Evolutionary conservation across 2,329 filamentous ascomycete species (phyloP), one percentile per base, ranked within the genome.

Genomic region (Aspergillus fischeri): DNA sequence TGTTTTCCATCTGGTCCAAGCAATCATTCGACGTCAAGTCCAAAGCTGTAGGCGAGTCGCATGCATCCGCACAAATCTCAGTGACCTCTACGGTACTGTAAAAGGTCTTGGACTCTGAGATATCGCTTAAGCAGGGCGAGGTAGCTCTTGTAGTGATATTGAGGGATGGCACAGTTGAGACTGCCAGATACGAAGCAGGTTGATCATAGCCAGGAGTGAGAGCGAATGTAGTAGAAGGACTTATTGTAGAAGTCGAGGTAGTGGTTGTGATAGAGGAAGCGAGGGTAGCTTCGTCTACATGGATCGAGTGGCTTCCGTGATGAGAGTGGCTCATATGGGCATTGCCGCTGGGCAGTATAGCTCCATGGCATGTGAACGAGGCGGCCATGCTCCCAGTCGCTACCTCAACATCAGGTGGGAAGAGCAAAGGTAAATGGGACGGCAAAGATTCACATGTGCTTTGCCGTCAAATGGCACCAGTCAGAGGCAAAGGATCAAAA

Each of bases 321-420:
- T 51, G 35, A 25, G 29, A 9, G 20, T 56, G 57, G 48, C 50
- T 25, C 24, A 49, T 44, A 47, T 58, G 38, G 35, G 44, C 38
- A 52, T 54, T 56, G 55, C 57, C 61, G 56, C 58, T 56, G 20
- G 56, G 53, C 47, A 63, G 54, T 57, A 63, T 52, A 55, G 60
- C 56, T 56, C 54, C 62, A 60, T 60, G 61, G 55, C 69, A 70
- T 70, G 67, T 71, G 69, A 70, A 60, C 51, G 66, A 61, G 25
- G 62, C 58, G 14, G 52, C 38, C 54, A 61, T 61, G 20, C 49
- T 59, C 20, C 32, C 38, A 42, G 32, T 52, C 21, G 57, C 42
- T 42, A 29, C 35, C 44, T 21, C 9, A 47, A 24, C 58, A 62
- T 60, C 52, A 58, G 56, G 54, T 53, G 47, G 42, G 42, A 45